Base-by-base conservation (phyloP, 1,139 yeast species). In the Candida tropicalis region DNA sequence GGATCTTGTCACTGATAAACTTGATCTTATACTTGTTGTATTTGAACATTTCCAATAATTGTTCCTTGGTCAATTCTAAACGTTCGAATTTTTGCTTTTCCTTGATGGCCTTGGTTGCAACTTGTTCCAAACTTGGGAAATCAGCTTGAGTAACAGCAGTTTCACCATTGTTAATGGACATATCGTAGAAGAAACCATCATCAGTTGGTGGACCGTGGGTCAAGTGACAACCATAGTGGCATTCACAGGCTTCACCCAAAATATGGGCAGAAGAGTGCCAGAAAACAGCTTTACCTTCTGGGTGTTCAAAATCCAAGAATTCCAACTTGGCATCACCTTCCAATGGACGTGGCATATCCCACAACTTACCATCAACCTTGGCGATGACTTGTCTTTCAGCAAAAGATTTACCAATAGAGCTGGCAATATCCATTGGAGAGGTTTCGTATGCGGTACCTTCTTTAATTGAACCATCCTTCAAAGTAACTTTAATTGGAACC, bases 231-330 rank as follows among this genome's bases (percentile, higher is more conserved):
- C 97, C 98, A 64, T 85, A 77, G 66, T 89, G 95, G 65, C 97
- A 87, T 72, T 95, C 99, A 73, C 96, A 86, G 41, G 98, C 95
- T 73, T 95, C 99, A 68, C 99, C 99, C 56, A 95, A 76, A 48
- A 95, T 93, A 70, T 95, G 99, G 45, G 99, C 99, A 55, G 96
- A 86, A 4, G 99, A 93, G 67, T 95, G 99, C 99, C 99, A 95
- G 71, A 95, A 95, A 38, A 93, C 99, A 53, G 83, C 83, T 65
- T 84, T 88, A 66, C 98, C 99, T 62, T 91, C 98, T 17, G 88
- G 89, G 51, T 69, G 72, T 18, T 73, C 78, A 45, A 95, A 95
- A 52, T 73, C 79, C 50, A 71, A 68, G 57, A 90, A 86, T 63
- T 89, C 95, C 53, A 95, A 73, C 37, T 68, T 65, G 40, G 79